A percentile compares a stretch with the other conserved stretches of the same genome.
phyloP scores from a whole-genome alignment of 371 early-diverging fungal genomes.

The Rhizomucor miehei region DNA sequence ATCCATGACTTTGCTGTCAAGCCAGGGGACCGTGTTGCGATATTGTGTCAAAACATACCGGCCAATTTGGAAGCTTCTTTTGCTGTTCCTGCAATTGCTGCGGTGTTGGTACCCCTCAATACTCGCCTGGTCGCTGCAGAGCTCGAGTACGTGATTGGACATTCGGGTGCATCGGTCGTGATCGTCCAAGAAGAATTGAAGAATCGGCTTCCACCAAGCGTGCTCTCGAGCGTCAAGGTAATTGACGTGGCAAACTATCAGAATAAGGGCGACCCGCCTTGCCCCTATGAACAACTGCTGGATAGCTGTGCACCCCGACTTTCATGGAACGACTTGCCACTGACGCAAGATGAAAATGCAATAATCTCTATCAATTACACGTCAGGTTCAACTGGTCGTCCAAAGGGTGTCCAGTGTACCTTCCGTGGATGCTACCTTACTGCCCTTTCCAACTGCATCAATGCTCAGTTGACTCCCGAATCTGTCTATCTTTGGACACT shows the following conservation, averaged over 20 bases:
- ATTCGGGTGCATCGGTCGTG: constrained; percentile 53
- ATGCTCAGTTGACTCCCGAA: constrained; percentile 41
- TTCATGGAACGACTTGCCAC: constrained; percentile 50
- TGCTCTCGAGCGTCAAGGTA: constrained; percentile 4
- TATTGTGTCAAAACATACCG: constrained; percentile 62
- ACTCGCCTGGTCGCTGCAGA: constrained; percentile 57
- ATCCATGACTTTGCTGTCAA: constrained; percentile 18
- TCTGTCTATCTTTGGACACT: constrained; percentile 60
- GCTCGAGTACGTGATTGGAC: constrained; percentile 58
- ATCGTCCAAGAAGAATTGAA: constrained; percentile 56
- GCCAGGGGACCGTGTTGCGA: constrained; percentile 48
- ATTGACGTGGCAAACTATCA: constrained; percentile 22
- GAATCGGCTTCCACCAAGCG: constrained; percentile 5
- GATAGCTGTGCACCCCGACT: constrained; percentile 10
- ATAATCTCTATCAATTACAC: constrained; percentile 61
- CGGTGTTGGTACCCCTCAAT: constrained; percentile 64
- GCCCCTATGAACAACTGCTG: constrained; percentile 53
- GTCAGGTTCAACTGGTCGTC: constrained; percentile 65
- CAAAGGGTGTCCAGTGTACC: constrained; percentile 50
- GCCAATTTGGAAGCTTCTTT: constrained; percentile 61
- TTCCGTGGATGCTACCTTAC: constrained; percentile 54
- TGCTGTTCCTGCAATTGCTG: constrained; percentile 62
- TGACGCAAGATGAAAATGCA: constrained; percentile 49
- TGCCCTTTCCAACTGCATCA: constrained; percentile 49
- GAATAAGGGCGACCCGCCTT: constrained; percentile 14